Conservation (phyloP, 2,329 filamentous ascomycete species). For the Pseudofabraea citricarpa region DNA sequence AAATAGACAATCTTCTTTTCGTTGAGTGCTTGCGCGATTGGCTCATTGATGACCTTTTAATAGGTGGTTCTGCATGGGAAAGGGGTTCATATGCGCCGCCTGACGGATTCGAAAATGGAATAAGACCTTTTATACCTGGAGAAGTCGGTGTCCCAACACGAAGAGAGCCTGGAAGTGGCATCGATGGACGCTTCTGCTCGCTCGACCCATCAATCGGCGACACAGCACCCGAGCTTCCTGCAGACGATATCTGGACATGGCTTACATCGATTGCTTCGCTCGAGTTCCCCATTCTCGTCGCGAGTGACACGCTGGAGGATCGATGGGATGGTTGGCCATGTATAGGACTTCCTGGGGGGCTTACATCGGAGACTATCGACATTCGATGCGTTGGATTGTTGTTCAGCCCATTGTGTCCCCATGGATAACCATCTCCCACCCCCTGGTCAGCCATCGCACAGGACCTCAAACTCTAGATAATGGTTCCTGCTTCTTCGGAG, state of each 20-base stretch:
- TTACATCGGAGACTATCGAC: slow-evolving; percentile 8
- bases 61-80: slow-evolving; percentile 6
- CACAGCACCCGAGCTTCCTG: slow-evolving; percentile 6
- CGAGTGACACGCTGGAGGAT: slow-evolving; percentile 16
- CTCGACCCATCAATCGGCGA: not conserved
- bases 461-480: too few species aligned
- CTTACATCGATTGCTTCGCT: slow-evolving; percentile 21
- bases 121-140: slow-evolving; percentile 10
- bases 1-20: slow-evolving; percentile 16
- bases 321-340: slow-evolving; percentile 2
- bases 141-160: slow-evolving; percentile 16
- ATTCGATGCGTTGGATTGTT: slow-evolving; percentile 1
- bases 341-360: slow-evolving; percentile 7
- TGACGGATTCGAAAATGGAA: slow-evolving; percentile 14
- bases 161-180: slow-evolving; percentile 15
- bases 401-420: slow-evolving; percentile 3
- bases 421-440: slow-evolving; percentile 13
- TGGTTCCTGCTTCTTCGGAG: too few species aligned
- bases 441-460: slow-evolving; percentile 17
- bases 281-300: slow-evolving; percentile 5
- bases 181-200: slow-evolving; percentile 8
- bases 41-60: slow-evolving; percentile 8
- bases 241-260: slow-evolving; percentile 16
- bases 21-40: slow-evolving; percentile 13
- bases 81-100: slow-evolving; percentile 15